Evolutionary conservation across 176 grass and related monocot species (phyloP), one percentile per base, ranked within the genome.

Genomic region (Cocos nucifera): DNA sequence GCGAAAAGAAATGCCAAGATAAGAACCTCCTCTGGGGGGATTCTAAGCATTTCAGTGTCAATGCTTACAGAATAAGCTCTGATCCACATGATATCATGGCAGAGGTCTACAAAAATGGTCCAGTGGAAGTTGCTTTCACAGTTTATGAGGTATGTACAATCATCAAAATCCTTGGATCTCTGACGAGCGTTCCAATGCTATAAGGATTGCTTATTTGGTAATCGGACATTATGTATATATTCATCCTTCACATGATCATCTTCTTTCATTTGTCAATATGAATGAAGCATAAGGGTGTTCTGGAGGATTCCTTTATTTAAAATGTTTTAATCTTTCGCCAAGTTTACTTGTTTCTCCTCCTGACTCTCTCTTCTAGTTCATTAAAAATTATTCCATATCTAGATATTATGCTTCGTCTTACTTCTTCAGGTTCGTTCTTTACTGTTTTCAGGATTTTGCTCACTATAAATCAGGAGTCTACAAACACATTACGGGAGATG

Each of bases 401-500:
- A 12, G 8, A 44, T 44, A 12, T 44, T 12, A 44, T 44, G 8
- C 10, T 44, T 12, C 6, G 35, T 44, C 35, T 44, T 44, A 44
- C 66, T 28, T 52, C 30, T 5, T 18, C 5, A 51, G 10, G 0
- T 64, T 51, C 9, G 0, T 64, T 23, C 2, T 84, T 49, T 35
- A 64, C 54, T 66, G 27, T 75, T 59, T 17, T 54, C 59, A 95
- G 90, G 90, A 95, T 61, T 95, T 95, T 61, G 90, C 90, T 39
- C 86, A 95, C 79, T 95, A 95, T 64, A 95, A 95, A 69, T 89
- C 86, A 52, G 90, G 90, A 84, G 86, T 95, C 20, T 95, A 95
- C 79, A 89, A 95, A 59, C 86, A 95, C 35, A 62, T 90, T 56
- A 83, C 87, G 0, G 92, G 92, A 72, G 80, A 49, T 25, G 30